Percentiles rank a stretch among this genome's conserved stretches.
Evolutionary conservation across 1,284 basidiomycete species (phyloP).

Genomic region (Schizophyllum commune): DNA sequence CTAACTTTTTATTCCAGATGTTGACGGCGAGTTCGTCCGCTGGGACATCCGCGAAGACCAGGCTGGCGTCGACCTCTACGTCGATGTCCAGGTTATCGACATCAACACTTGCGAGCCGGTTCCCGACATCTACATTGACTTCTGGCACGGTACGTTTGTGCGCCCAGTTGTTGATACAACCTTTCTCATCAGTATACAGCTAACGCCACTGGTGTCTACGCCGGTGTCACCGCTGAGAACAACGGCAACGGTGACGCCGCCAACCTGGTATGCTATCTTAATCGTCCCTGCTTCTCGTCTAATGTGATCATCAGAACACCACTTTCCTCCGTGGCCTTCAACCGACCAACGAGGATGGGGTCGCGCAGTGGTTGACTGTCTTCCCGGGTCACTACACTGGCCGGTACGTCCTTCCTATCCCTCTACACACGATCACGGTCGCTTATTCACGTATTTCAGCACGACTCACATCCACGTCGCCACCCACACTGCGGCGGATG

Average conservation of each 20-base stretch:
- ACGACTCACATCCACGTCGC: constrained; percentile 14
- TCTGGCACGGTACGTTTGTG: constrained; percentile 12
- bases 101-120: constrained; percentile 36
- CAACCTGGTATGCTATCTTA: constrained; percentile 7
- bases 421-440: background rate
- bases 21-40: constrained; percentile 14
- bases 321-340: constrained; percentile 12
- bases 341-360: constrained; percentile 11
- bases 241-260: constrained; percentile 10
- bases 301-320: constrained; percentile 4
- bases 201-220: constrained; percentile 15
- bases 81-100: constrained; percentile 43
- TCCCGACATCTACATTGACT: constrained; percentile 13
- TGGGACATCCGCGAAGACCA: constrained; percentile 14
- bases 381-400: constrained; percentile 14
- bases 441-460: background rate
- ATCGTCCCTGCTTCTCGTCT: background rate
- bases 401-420: background rate
- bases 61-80: constrained; percentile 27
- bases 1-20: constrained; percentile 2
- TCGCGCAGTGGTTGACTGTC: constrained; percentile 11
- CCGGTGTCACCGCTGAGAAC: constrained; percentile 9
- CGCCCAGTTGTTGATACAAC: background rate
- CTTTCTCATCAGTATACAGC: background rate
- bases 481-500: constrained; percentile 7